Conservation (phyloP, 352 stramenopile genomes). For the Globisporangium middletonii region DNA sequence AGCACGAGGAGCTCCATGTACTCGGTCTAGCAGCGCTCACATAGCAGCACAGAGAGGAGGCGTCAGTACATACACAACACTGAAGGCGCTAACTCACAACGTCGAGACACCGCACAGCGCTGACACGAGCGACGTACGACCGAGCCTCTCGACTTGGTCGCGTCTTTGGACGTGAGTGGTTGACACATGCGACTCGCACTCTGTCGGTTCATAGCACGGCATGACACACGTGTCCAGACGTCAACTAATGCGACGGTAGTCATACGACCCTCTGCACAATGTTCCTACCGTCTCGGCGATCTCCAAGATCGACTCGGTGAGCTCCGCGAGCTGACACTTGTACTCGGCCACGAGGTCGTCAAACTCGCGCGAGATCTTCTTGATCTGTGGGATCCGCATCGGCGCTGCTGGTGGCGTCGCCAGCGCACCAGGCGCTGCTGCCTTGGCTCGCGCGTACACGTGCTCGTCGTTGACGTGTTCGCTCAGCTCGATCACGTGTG, state of each 20-base stretch:
- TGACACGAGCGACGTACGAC: not conserved
- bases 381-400: slow-evolving; percentile 32
- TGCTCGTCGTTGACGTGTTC: slow-evolving; percentile 28
- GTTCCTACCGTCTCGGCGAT: slow-evolving; percentile 26
- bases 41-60: too few species aligned
- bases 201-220: not conserved
- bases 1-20: slow-evolving; percentile 45
- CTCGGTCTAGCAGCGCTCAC: slow-evolving; percentile 23
- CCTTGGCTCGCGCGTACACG: not conserved
- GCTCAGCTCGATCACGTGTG: slow-evolving; percentile 38
- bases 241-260: not conserved
- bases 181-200: slow-evolving; percentile 9
- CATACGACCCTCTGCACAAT: not conserved
- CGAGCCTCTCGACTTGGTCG: slow-evolving; percentile 10
- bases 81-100: too few species aligned
- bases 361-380: slow-evolving; percentile 50
- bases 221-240: too few species aligned
- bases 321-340: slow-evolving; percentile 44
- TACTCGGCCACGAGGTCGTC: slow-evolving; percentile 34
- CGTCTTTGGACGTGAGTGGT: slow-evolving; percentile 4
- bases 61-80: not conserved
- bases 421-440: not conserved
- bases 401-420: not conserved
- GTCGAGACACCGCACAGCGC: too few species aligned
- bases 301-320: slow-evolving; percentile 53